A percentile compares a stretch with the other conserved stretches of the same genome.
Conservation (phyloP, 352 stramenopile species). For the Phytophthora pseudosyringae region DNA sequence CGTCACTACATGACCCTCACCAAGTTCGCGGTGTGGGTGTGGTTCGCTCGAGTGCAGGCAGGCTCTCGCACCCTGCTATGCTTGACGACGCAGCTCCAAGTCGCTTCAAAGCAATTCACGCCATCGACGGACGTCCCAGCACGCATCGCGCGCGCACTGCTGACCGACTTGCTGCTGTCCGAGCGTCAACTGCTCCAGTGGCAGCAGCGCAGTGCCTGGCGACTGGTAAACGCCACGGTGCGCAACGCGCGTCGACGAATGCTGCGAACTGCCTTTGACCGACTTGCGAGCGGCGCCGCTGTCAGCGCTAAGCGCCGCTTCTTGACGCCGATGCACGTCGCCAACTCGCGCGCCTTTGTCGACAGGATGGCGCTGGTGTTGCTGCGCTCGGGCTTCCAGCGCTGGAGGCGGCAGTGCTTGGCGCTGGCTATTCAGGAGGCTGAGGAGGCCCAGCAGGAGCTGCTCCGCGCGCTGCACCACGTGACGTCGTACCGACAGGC, state of each 20-base stretch:
- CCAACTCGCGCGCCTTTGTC: conserved; percentile 33
- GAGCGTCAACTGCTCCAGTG: conserved; percentile 16
- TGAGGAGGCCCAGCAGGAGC: conserved; percentile 47
- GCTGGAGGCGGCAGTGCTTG: conserved; percentile 65
- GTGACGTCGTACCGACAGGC: conserved; percentile 46
- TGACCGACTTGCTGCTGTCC: conserved; percentile 22
- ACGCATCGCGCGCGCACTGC: conserved; percentile 14
- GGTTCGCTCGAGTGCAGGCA: conserved; percentile 43
- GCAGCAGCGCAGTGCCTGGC: conserved; percentile 28
- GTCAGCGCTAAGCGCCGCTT: conserved; percentile 3
- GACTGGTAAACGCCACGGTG: conserved; percentile 15
- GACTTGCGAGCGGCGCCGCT: conserved; percentile 6
- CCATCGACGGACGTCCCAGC: conserved; percentile 16
- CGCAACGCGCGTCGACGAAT: conserved; percentile 12
- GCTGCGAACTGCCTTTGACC: conserved; percentile 25
- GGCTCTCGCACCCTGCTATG: conserved; percentile 28
- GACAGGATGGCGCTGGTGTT: conserved; percentile 30
- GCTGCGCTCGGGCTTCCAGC: conserved; percentile 39
- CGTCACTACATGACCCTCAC: conserved; percentile 29
- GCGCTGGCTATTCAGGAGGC: conserved; percentile 46
- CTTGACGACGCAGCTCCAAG: conserved; percentile 20
- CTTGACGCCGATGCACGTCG: conserved; percentile 18
- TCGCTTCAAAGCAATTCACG: conserved; percentile 18
- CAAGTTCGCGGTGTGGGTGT: conserved; percentile 54
- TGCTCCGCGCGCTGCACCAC: conserved; percentile 50